A percentile compares a stretch with the other conserved stretches of the same genome.
Conservation (phyloP, 192 early-diverging fungal species). For the Pilobolus umbonatus region DNA sequence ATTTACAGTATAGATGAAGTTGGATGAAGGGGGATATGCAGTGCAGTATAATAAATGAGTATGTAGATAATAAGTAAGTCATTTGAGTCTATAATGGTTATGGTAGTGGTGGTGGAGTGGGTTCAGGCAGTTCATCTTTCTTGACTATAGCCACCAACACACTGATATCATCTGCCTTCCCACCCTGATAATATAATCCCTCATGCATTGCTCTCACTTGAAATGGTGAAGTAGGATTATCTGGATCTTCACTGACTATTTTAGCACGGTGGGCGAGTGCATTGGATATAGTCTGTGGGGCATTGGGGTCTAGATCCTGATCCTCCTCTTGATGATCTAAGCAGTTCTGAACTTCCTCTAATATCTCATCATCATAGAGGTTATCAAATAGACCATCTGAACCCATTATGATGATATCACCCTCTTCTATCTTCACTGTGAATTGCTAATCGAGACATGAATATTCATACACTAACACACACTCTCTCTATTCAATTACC, state of each 20-base stretch:
- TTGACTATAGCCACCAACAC: conserved; percentile 80
- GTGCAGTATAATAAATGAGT: too few relatives aligned
- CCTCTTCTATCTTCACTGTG: conserved; percentile 79
- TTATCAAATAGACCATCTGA: conserved; percentile 98
- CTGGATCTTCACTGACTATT: conserved; percentile 73
- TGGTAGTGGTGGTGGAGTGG: conserved; percentile 24
- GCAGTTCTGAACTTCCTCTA: conserved; percentile 71
- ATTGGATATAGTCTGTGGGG: conserved; percentile 74
- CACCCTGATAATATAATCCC: conserved; percentile 70
- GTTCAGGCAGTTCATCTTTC: conserved; percentile 64
- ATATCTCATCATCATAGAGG: conserved; percentile 94
- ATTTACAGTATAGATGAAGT: too few relatives aligned
- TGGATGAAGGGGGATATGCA: too few relatives aligned
- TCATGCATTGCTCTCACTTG: conserved; percentile 91
- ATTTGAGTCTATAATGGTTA: too few relatives aligned
- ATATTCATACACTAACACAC: not conserved
- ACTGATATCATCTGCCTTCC: conserved; percentile 92
- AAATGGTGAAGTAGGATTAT: conserved; percentile 79
- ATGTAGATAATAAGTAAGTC: too few relatives aligned
- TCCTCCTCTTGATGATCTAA: conserved; percentile 22
- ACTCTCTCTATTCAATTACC: conserved; percentile 28
- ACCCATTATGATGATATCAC: conserved; percentile 90
- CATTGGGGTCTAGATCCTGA: conserved; percentile 32
- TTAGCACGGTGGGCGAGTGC: conserved; percentile 76
- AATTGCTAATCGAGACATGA: conserved; percentile 40